These are phyloP conservation scores for Xylaria sp. DNA, from an alignment of 2,329 filamentous ascomycete genomes.

Conservation along the genomic window DNA sequence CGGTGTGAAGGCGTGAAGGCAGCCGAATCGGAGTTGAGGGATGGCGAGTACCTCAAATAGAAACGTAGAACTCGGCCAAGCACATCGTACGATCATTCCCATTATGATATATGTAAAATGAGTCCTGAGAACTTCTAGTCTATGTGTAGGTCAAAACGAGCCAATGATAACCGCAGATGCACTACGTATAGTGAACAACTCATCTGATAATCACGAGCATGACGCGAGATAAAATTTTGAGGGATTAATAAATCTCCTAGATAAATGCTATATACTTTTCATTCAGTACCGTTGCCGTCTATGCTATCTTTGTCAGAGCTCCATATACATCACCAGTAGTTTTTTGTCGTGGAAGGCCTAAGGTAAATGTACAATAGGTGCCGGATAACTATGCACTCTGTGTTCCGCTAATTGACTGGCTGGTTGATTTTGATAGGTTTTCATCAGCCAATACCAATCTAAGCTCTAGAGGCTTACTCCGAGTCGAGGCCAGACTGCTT, in stretches of 20 bases:
- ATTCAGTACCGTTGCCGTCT: background rate
- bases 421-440: slow-evolving; percentile 3
- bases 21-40: background rate
- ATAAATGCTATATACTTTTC: slow-evolving; percentile 12
- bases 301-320: slow-evolving; percentile 9
- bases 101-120: background rate
- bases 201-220: background rate
- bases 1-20: background rate
- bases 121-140: background rate
- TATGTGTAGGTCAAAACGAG: background rate
- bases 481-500: slow-evolving; percentile 83
- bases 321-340: slow-evolving; percentile 14
- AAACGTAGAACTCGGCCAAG: background rate
- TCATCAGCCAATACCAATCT: background rate
- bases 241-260: background rate
- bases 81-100: background rate
- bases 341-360: background rate
- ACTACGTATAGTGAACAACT: background rate
- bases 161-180: background rate
- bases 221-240: background rate
- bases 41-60: background rate
- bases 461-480: slow-evolving; percentile 48
- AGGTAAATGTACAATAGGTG: slow-evolving; percentile 3
- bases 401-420: slow-evolving; percentile 13
- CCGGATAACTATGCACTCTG: slow-evolving; percentile 1